phyloP scores from a whole-genome alignment of 2,329 filamentous ascomycete species.

The Ascochyta viciae-villosae region DNA sequence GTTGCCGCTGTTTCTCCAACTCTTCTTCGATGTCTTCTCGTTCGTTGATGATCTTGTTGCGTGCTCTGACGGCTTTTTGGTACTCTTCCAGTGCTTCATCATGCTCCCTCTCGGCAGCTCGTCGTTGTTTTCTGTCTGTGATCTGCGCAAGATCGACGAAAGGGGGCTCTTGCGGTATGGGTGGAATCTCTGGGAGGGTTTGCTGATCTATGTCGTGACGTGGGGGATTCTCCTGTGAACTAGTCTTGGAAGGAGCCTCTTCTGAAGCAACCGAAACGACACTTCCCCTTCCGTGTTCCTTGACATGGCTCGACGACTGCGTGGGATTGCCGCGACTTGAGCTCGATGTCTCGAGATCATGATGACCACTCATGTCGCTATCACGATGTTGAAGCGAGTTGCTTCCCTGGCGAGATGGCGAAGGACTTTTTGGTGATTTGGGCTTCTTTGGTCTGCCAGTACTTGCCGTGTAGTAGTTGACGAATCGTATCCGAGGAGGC shows the following conservation, averaged over 20 bases:
- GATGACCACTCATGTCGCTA: constrained; percentile 18
- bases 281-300: constrained; percentile 53
- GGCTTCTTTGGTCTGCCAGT: constrained; percentile 67
- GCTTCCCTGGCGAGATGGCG: constrained; percentile 13
- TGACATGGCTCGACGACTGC: constrained; percentile 56
- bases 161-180: constrained; percentile 61
- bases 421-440: constrained; percentile 30
- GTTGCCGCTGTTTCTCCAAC: constrained; percentile 46
- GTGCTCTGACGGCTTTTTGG: constrained; percentile 70
- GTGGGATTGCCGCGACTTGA: constrained; percentile 27
- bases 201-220: constrained; percentile 11
- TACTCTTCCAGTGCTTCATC: constrained; percentile 69
- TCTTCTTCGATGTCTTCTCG: constrained; percentile 65
- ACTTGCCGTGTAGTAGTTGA: constrained; percentile 91
- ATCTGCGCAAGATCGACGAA: constrained; percentile 65
- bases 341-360: background rate
- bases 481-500: constrained; percentile 71
- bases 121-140: constrained; percentile 69
- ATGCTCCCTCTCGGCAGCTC: constrained; percentile 73
- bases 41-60: constrained; percentile 69
- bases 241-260: constrained; percentile 34
- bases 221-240: constrained; percentile 8
- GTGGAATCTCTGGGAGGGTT: constrained; percentile 56
- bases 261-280: constrained; percentile 39
- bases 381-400: constrained; percentile 4